These are phyloP conservation scores for Prosopis cineraria DNA, from an alignment of 306 rosid genomes.

Conservation along the genomic window DNA sequence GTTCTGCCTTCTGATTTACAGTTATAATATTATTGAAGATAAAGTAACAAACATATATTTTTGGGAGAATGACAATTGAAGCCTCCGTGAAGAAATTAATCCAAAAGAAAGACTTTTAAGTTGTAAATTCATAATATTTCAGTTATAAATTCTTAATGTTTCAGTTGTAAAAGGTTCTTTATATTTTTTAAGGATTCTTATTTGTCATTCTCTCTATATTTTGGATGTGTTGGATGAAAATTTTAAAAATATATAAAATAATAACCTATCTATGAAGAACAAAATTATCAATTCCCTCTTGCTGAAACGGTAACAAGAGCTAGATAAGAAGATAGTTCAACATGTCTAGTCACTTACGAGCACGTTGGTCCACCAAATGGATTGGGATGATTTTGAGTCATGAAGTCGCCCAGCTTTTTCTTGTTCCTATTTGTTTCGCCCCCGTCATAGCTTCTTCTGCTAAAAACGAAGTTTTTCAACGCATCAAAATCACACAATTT, in stretches of 20 bases:
- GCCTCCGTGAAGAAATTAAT: too few relatives aligned
- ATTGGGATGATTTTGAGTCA: constrained; percentile 46
- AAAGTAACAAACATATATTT: too few relatives aligned
- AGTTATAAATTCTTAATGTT: too few relatives aligned
- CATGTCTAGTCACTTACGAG: constrained; percentile 70
- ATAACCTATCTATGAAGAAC: not conserved
- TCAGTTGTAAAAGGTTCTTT: too few relatives aligned
- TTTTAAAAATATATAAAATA: not conserved
- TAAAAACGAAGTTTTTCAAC: not conserved
- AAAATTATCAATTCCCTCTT: not conserved
- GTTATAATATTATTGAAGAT: not conserved
- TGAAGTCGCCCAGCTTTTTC: constrained; percentile 44
- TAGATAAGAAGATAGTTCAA: constrained; percentile 1
- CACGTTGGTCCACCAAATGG: constrained; percentile 72
- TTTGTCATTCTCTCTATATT: too few relatives aligned
- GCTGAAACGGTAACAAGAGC: constrained; percentile 32
- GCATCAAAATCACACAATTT: not conserved
- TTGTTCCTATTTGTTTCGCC: constrained; percentile 41
- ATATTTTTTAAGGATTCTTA: too few relatives aligned
- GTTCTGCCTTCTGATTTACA: not conserved
- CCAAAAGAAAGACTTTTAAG: too few relatives aligned
- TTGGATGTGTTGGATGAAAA: too few relatives aligned
- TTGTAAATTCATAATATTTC: too few relatives aligned
- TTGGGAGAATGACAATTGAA: too few relatives aligned
- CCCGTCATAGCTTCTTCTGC: constrained; percentile 66